Evolutionary conservation across 805 yeast genomes (phyloP), one percentile per base, ranked within the genome.

Genomic region (Lipomyces chichibuensis): DNA sequence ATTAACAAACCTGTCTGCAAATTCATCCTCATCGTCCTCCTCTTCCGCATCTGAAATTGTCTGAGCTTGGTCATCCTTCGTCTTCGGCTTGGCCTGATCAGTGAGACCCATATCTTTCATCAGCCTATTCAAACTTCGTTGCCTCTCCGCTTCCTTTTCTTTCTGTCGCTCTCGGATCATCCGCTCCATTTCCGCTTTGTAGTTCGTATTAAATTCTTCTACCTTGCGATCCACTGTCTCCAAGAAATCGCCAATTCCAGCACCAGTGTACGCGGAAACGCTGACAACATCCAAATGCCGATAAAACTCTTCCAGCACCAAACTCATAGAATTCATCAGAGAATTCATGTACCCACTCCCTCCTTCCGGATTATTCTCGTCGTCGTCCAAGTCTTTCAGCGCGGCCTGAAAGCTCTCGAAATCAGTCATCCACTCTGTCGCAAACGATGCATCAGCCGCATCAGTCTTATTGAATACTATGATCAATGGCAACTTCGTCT

Each of bases 391-490:
- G 39, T 83, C 82, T 70, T 83, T 83, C 64, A 94, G 80, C 1
- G 96, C 96, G 27, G 79, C 80, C 78, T 94, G 98, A 82, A 95
- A 95, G 17, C 87, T 83, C 77, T 94, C 98, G 77, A 95, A 95
- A 79, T 95, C 99, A 1, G 88, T 85, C 98, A 95, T 92, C 99
- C 99, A 95, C 72, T 91, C 96, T 75, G 87, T 88, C 27, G 97
- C 98, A 80, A 93, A 92, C 60, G 85, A 88, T 0, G 96, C 91
- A 66, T 89, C 88, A 72, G 88, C 82, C 3, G 90, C 93, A 79
- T 95, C 99, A 1, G 95, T 90, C 79, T 95, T 95, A 80, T 95
- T 95, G 83, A 95, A 95, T 0, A 95, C 99, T 33, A 95, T 84
- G 74, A 95, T 89, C 97, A 95, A 92, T 20, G 99, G 99, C 64